These are phyloP conservation scores for Aurantiochytrium sp. DNA, from an alignment of 108 stramenopile species.

Conservation along the genomic window DNA sequence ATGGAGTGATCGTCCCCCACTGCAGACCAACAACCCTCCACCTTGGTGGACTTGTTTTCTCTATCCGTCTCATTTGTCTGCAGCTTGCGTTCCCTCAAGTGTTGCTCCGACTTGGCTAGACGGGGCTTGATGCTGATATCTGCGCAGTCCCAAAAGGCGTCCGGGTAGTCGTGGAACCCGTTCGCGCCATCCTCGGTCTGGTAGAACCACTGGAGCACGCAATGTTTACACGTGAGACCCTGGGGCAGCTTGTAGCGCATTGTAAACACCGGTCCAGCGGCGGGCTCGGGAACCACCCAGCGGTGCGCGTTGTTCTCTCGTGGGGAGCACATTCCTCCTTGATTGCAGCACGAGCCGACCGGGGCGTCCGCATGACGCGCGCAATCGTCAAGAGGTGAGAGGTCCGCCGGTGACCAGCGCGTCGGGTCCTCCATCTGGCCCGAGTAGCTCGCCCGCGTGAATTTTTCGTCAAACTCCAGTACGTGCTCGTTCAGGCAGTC, in stretches of 20 bases:
- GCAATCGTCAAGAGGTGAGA: background rate
- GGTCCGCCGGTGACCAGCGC: background rate
- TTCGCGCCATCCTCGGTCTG: slow-evolving; percentile 51
- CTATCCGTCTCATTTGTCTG: no score
- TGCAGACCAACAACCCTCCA: background rate
- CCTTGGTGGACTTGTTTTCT: no score
- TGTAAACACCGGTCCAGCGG: background rate
- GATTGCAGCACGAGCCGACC: background rate
- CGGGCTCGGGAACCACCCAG: background rate
- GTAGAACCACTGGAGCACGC: slow-evolving; percentile 71
- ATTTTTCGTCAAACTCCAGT: background rate
- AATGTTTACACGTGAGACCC: slow-evolving; percentile 52
- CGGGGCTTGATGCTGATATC: slow-evolving; percentile 9
- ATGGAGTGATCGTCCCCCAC: background rate
- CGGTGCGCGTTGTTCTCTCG: background rate
- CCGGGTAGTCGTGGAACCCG: slow-evolving; percentile 36
- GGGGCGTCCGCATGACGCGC: background rate
- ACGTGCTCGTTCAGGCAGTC: background rate
- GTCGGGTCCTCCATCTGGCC: background rate
- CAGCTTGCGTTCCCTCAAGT: no score
- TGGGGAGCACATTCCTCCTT: background rate
- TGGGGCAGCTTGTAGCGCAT: slow-evolving; percentile 55
- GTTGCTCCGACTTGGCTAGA: no score
- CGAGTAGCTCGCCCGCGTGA: background rate
- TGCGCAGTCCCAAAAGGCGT: slow-evolving; percentile 37